A percentile compares a stretch with the other conserved stretches of the same genome.
phyloP scores from a whole-genome alignment of 805 yeast species.

The Saccharomyces jurei region DNA sequence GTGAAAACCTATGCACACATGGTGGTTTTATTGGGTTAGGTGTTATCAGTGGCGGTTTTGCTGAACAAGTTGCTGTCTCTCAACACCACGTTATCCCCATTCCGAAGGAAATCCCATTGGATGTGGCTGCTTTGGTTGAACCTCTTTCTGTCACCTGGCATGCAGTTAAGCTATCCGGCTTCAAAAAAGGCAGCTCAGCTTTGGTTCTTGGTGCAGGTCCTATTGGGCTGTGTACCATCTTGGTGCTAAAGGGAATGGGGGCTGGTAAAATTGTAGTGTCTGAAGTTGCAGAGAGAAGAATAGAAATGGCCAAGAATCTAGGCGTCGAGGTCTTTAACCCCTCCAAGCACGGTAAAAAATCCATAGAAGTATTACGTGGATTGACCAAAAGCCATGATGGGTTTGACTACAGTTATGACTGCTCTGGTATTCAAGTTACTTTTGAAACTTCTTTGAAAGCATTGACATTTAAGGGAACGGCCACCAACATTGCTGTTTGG shows the following conservation, averaged over 20 bases:
- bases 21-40: conserved; percentile 49
- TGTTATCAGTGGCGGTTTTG: conserved; percentile 47
- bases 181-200: conserved; percentile 39
- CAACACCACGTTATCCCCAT: conserved; percentile 34
- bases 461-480: conserved; percentile 44
- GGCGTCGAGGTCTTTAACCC: conserved; percentile 49
- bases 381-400: conserved; percentile 39
- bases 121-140: conserved; percentile 50
- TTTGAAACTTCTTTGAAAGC: conserved; percentile 44
- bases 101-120: conserved; percentile 39
- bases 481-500: conserved; percentile 64
- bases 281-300: conserved; percentile 43
- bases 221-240: conserved; percentile 51
- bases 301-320: conserved; percentile 40
- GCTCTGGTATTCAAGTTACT: conserved; percentile 46
- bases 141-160: conserved; percentile 54
- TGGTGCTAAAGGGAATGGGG: conserved; percentile 46
- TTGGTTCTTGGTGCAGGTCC: conserved; percentile 57
- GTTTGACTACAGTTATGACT: conserved; percentile 45
- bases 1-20: conserved; percentile 44
- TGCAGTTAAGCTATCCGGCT: conserved; percentile 42
- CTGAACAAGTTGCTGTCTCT: conserved; percentile 40
- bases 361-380: conserved; percentile 33
- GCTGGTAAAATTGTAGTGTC: conserved; percentile 41
- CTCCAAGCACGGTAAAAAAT: conserved; percentile 25